Conservation (phyloP, 345 rosid species). For the Psidium friedrichsthalianum region DNA sequence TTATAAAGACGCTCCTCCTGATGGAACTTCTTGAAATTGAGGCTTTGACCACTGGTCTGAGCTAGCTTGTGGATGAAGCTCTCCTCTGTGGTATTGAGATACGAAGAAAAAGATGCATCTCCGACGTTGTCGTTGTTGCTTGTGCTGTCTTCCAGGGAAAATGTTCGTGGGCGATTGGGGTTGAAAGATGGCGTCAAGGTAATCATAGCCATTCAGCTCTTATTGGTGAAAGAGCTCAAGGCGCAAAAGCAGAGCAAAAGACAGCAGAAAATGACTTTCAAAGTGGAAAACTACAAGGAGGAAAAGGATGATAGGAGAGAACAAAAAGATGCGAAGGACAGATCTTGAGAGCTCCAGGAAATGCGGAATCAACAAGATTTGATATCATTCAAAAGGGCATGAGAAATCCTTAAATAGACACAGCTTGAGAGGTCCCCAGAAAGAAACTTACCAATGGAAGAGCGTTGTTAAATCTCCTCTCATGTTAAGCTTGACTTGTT, state of each 20-base stretch:
- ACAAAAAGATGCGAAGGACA: background rate
- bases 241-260: background rate
- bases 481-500: background rate
- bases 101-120: conserved; percentile 44
- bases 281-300: background rate
- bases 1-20: conserved; percentile 12
- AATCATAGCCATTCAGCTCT: conserved; percentile 19
- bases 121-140: conserved; percentile 1
- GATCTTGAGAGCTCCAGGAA: background rate
- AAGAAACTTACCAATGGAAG: background rate
- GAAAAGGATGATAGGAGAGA: background rate
- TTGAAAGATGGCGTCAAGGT: conserved; percentile 11
- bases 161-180: conserved; percentile 9
- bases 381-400: background rate
- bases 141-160: conserved; percentile 12
- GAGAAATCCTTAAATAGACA: background rate
- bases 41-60: background rate
- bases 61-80: conserved; percentile 19
- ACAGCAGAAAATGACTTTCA: background rate
- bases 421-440: background rate
- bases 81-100: conserved; percentile 31
- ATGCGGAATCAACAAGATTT: background rate
- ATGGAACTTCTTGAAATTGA: background rate
- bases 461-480: background rate
- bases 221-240: background rate